phyloP scores from a whole-genome alignment of 257 asterid genomes.

The Datura wrightii region DNA sequence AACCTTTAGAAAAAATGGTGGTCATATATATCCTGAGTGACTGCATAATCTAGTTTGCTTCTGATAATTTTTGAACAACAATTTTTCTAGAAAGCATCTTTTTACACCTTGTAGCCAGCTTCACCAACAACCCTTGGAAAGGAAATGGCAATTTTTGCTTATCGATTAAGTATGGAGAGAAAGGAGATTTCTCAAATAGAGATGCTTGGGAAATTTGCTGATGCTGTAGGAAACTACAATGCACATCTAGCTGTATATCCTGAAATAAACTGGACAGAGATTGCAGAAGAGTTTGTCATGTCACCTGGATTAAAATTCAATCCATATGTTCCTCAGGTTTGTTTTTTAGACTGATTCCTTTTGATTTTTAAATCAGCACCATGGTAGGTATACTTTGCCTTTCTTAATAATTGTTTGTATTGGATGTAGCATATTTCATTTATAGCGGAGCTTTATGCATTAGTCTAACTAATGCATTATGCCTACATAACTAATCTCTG shows the following conservation, averaged over 20 bases:
- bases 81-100: not conserved
- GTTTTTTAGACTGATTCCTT: not conserved
- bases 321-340: conserved; percentile 60
- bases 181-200: conserved; percentile 41
- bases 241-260: conserved; percentile 61
- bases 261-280: conserved; percentile 51
- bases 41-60: not conserved
- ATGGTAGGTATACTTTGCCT: not conserved
- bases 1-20: not conserved
- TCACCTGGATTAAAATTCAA: conserved; percentile 54
- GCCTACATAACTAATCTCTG: too few relatives aligned
- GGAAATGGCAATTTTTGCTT: conserved; percentile 61
- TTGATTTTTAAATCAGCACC: not conserved
- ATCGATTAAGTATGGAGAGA: conserved; percentile 47
- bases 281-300: conserved; percentile 53
- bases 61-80: not conserved
- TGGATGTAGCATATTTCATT: not conserved
- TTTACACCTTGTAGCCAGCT: conserved; percentile 50
- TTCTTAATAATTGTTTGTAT: not conserved
- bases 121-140: conserved; percentile 63
- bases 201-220: conserved; percentile 60
- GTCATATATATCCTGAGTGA: not conserved
- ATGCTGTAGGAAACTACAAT: conserved; percentile 65
- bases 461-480: not conserved
- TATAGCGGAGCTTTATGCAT: not conserved